Base-by-base conservation (phyloP, 805 yeast species). In the Monosporozyma unispora region DNA sequence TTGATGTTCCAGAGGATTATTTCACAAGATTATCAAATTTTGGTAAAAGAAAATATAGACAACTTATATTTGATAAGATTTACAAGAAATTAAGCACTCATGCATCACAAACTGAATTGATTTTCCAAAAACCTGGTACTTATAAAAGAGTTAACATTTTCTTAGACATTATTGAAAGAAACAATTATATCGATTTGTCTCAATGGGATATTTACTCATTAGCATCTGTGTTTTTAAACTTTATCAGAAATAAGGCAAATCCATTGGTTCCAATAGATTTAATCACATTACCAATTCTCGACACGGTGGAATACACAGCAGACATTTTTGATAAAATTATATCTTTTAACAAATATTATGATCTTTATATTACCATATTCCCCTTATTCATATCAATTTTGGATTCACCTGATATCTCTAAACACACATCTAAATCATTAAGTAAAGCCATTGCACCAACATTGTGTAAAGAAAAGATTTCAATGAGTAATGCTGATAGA, bases 81-180 rank as follows among this genome's bases (percentile, higher is more conserved):
- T 74, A 76, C 55, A 72, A 72, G 52, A 76, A 81, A 44, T 62
- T 80, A 37, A 61, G 69, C 39, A 56, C 67, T 2, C 76, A 76
- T 55, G 74, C 74, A 9, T 59, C 63, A 28, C 60, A 69, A 46
- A 67, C 69, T 16, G 80, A 77, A 51, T 60, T 77, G 33, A 63
- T 80, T 1, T 77, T 80, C 53, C 79, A 78, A 53, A 74, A 70
- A 53, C 84, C 84, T 1, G 85, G 84, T 0, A 75, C 78, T 46
- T 75, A 73, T 50, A 63, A 59, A 68, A 70, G 64, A 52, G 60
- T 70, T 6, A 59, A 72, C 46, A 71, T 80, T 19, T 61, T 79
- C 42, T 66, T 69, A 46, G 74, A 70, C 52, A 75, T 82, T 38
- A 74, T 79, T 22, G 73, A 71, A 31, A 67, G 83, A 52, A 78